Conservation (phyloP, 2,329 filamentous ascomycete species). For the Neurospora sp. region DNA sequence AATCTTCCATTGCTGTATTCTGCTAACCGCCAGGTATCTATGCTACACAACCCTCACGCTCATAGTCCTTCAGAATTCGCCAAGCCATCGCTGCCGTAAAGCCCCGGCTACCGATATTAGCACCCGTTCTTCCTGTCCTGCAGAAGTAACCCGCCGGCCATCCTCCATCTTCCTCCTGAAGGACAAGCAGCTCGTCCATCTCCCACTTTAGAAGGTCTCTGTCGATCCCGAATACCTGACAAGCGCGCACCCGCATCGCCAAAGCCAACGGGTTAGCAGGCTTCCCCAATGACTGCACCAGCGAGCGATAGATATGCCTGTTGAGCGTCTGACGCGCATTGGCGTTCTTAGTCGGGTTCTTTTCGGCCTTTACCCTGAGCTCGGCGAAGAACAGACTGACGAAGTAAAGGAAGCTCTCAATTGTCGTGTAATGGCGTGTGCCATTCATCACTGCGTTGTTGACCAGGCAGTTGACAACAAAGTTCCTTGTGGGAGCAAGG, state of each 20-base stretch:
- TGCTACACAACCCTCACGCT: not conserved
- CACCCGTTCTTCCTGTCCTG: not conserved
- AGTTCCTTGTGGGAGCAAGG: not conserved
- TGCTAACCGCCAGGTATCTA: not conserved
- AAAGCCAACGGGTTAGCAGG: not conserved
- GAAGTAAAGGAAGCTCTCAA: not conserved
- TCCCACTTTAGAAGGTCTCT: not conserved
- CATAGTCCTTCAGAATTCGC: constrained; percentile 3
- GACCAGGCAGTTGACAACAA: not conserved
- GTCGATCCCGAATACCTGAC: not conserved
- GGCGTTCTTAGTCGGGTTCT: not conserved
- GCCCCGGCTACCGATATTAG: constrained; percentile 1
- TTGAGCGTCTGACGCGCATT: not conserved
- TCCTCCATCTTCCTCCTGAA: constrained; percentile 4
- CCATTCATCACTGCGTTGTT: not conserved
- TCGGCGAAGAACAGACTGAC: not conserved
- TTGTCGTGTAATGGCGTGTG: not conserved
- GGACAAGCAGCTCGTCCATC: not conserved
- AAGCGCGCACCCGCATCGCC: constrained; percentile 2
- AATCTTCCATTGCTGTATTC: not conserved
- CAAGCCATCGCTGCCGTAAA: constrained; percentile 1
- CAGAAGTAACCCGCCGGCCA: constrained; percentile 4
- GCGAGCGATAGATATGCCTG: not conserved
- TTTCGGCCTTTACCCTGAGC: not conserved
- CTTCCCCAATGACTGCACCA: constrained; percentile 1